Evolutionary conservation across 2,329 filamentous ascomycete genomes (phyloP).

Genomic region (Beauveria bassiana): DNA sequence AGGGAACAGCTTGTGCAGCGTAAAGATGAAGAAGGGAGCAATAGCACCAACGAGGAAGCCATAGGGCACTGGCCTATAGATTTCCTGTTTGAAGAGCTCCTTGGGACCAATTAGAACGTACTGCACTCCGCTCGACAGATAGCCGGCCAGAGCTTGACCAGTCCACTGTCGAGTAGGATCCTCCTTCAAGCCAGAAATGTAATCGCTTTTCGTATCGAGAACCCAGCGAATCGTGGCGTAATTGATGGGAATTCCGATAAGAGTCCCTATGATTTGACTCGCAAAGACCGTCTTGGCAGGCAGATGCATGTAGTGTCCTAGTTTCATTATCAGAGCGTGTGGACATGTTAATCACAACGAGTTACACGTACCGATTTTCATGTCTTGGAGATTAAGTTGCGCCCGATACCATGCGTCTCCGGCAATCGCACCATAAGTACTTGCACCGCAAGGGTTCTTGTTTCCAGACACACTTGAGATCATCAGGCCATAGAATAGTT

Average conservation of each 20-base stretch:
- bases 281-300: constrained; percentile 53
- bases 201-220: constrained; percentile 47
- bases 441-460: constrained; percentile 51
- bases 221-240: constrained; percentile 56
- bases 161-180: constrained; percentile 57
- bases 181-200: constrained; percentile 38
- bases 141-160: constrained; percentile 42
- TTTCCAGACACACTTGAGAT: constrained; percentile 41
- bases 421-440: constrained; percentile 49
- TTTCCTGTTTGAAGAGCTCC: constrained; percentile 39
- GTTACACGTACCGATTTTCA: constrained; percentile 42
- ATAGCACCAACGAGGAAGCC: constrained; percentile 44
- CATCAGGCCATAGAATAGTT: constrained; percentile 53
- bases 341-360: not conserved
- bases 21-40: constrained; percentile 39
- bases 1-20: constrained; percentile 45
- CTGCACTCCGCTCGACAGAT: constrained; percentile 48
- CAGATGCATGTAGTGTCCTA: constrained; percentile 52
- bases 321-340: not conserved
- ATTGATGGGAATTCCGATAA: constrained; percentile 53
- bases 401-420: constrained; percentile 55
- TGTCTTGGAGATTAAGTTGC: constrained; percentile 52
- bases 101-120: constrained; percentile 50
- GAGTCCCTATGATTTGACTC: constrained; percentile 50
- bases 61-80: constrained; percentile 42